phyloP scores from a whole-genome alignment of 2,329 filamentous ascomycete genomes.

The Pseudogymnoascus sp. region DNA sequence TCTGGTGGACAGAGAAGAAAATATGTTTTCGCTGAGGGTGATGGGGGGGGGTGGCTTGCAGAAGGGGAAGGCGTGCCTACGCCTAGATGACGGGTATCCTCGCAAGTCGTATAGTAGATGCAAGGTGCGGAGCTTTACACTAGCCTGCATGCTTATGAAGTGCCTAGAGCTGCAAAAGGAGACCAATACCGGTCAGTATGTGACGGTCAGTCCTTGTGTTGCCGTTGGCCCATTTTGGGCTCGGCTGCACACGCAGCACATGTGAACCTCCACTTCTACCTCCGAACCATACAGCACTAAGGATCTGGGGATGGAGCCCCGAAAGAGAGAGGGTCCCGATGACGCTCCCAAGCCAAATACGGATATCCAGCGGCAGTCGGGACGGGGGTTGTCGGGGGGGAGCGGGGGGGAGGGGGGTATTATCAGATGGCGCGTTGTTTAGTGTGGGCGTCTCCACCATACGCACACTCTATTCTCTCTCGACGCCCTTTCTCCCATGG shows the following conservation, averaged over 20 bases:
- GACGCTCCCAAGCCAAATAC: conserved; percentile 3
- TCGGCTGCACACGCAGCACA: not conserved
- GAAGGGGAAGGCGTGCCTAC: not conserved
- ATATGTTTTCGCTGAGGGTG: not conserved
- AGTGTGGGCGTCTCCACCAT: not conserved
- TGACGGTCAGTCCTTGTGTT: not conserved
- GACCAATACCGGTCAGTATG: not conserved
- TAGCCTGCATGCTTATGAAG: not conserved
- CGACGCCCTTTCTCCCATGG: not conserved
- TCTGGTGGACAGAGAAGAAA: not conserved
- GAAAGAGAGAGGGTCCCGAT: not conserved
- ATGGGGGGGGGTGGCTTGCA: not conserved
- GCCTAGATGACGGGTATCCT: not conserved
- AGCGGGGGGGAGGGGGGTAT: not conserved
- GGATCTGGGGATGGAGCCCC: not conserved
- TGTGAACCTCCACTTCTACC: not conserved
- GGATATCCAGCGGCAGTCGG: not conserved
- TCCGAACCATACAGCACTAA: not conserved
- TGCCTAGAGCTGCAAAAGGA: not conserved
- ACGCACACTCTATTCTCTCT: not conserved
- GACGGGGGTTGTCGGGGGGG: not conserved
- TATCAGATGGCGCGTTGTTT: conserved; percentile 1
- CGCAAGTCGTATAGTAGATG: not conserved
- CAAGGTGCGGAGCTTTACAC: not conserved
- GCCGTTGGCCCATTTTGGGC: not conserved